Evolutionary conservation across 345 rosid species (phyloP), one percentile per base, ranked within the genome.

Genomic region (Microcos paniculata): DNA sequence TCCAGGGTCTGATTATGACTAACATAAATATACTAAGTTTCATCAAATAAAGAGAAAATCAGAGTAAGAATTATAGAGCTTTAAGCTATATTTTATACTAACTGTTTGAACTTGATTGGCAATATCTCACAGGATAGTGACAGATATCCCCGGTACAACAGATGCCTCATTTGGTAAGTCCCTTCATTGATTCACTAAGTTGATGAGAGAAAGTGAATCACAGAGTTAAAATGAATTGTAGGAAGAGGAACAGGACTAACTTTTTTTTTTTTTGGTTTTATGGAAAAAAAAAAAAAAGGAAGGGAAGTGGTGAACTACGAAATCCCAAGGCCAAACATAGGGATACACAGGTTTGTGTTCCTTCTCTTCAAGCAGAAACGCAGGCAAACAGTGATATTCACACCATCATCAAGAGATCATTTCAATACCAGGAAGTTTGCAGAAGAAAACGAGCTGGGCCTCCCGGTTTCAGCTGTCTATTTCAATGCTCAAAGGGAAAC

Each of bases 71-170:
- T 24, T 24, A 31, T 40, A 30, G 2, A 31, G 10, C 28, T 1
- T 68, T 68, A 48, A 68, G 72, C 42, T 28, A 10, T n/a, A n/a
- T n/a, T n/a, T n/a, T 49, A 16, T 23, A 53, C 49, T 53, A 62
- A 64, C 59, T 23, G n/a, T 31, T 70, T 26, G 28, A 48, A 14
- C 51, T 24, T 72, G 12, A 40, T 79, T 88, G 78, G 80, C 43
- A 45, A 70, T 35, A 35, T 66, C 31, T 74, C 69, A 19, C 88
- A 93, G 99, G 98, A 80, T 93, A 24, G 98, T 95, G 74, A 93
- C 98, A 8, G 98, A 95, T 84, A 95, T 95, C 74, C 99, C 99
- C 4, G 99, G 99, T 72, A 93, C 98, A 59, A 95, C 99, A 45
- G 97, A 95, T 79, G 97, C 82, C 35, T 79, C 98, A 57, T 95